Conservation (phyloP, 1,284 basidiomycete species). For the Grifola frondosa region DNA sequence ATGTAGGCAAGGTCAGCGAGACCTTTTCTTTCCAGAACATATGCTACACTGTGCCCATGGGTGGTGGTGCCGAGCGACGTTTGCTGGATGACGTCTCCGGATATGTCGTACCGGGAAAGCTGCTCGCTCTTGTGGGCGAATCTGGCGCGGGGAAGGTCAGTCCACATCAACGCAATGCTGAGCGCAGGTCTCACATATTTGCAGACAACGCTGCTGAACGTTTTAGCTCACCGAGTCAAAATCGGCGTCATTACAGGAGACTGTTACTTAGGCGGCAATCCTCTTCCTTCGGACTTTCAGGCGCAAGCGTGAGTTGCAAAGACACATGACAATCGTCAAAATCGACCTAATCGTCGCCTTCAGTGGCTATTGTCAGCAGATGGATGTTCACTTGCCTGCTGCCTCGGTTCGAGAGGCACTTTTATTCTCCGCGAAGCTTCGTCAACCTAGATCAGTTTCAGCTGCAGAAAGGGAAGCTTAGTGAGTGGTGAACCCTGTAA, state of each 20-base stretch:
- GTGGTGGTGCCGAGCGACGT: constrained; percentile 49
- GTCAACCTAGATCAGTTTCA: constrained; percentile 70
- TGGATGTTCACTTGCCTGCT: constrained; percentile 71
- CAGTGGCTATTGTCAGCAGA: constrained; percentile 77
- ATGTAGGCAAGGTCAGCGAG: no score
- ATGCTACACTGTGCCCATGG: constrained; percentile 58
- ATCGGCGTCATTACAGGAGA: constrained; percentile 77
- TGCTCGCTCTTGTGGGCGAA: constrained; percentile 76
- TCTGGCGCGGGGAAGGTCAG: constrained; percentile 71
- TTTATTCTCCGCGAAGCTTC: constrained; percentile 75
- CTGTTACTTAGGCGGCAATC: constrained; percentile 72
- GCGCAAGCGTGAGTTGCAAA: constrained; percentile 50
- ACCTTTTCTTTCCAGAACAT: constrained; percentile 62
- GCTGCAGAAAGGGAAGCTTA: constrained; percentile 75
- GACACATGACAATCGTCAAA: neutral
- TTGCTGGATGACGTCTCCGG: constrained; percentile 80
- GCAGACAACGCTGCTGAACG: constrained; percentile 79
- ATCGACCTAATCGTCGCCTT: constrained; percentile 9
- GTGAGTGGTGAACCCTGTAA: constrained; percentile 37
- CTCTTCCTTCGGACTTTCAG: constrained; percentile 72
- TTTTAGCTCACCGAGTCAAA: constrained; percentile 72
- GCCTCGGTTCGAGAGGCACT: constrained; percentile 81
- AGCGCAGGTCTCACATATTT: constrained; percentile 31
- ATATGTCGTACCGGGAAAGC: constrained; percentile 77
- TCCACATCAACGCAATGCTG: constrained; percentile 18